Conservation (phyloP, 2,329 filamentous ascomycete species). For the Phyllosticta paracitricarpa region DNA sequence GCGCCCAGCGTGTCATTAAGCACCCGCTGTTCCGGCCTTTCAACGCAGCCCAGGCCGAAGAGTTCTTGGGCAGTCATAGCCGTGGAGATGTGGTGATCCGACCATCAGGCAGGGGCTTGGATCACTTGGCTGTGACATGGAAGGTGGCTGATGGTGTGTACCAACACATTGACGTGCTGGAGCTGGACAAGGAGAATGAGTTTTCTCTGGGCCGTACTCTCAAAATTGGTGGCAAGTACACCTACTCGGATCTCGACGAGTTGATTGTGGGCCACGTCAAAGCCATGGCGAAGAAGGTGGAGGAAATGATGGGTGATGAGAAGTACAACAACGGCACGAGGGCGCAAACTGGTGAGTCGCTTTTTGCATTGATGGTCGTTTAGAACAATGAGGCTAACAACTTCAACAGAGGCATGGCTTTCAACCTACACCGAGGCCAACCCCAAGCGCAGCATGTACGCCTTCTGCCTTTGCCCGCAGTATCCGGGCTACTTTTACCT, state of each 20-base stretch:
- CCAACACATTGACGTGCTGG: slow-evolving; percentile 93
- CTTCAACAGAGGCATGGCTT: slow-evolving; percentile 75
- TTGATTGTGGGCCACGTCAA: slow-evolving; percentile 95
- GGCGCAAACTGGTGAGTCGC: slow-evolving; percentile 66
- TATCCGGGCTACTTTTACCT: slow-evolving; percentile 91
- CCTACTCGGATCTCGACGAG: slow-evolving; percentile 92
- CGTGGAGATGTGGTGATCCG: slow-evolving; percentile 89
- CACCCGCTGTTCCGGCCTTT: slow-evolving; percentile 93
- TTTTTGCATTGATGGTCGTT: too few species aligned
- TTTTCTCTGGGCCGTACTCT: slow-evolving; percentile 84
- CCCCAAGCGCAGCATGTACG: slow-evolving; percentile 84
- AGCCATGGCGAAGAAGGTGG: slow-evolving; percentile 94
- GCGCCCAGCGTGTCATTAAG: slow-evolving; percentile 91
- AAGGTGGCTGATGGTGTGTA: slow-evolving; percentile 95
- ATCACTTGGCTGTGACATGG: slow-evolving; percentile 95
- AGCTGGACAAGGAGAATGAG: slow-evolving; percentile 94
- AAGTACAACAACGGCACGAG: slow-evolving; percentile 81
- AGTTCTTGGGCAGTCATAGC: slow-evolving; percentile 78
- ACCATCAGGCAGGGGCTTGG: slow-evolving; percentile 87
- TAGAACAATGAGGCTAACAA: slow-evolving; percentile 4
- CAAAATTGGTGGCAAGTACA: slow-evolving; percentile 78
- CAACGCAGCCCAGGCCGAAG: slow-evolving; percentile 84
- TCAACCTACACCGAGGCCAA: slow-evolving; percentile 94
- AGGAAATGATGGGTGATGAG: slow-evolving; percentile 89
- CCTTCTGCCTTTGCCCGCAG: slow-evolving; percentile 88